Evolutionary conservation across 352 stramenopile genomes (phyloP).

Genomic region (Globisporangium uncinulatum): DNA sequence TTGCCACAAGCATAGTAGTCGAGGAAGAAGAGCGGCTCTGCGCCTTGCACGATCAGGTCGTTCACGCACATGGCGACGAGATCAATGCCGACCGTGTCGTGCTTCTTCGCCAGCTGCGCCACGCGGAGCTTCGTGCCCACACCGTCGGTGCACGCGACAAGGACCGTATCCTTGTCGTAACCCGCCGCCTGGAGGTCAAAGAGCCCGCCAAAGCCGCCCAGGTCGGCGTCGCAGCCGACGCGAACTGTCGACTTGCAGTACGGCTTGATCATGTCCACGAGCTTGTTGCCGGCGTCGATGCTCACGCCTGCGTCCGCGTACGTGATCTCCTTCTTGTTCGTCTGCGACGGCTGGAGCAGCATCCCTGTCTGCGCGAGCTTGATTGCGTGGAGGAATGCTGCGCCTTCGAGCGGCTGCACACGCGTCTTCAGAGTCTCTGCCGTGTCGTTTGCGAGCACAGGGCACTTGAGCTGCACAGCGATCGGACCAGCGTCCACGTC

Average conservation of each 20-base stretch:
- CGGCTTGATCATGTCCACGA: slow-evolving; percentile 98
- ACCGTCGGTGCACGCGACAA: slow-evolving; percentile 97
- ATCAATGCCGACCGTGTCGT: slow-evolving; percentile 97
- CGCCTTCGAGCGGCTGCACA: slow-evolving; percentile 96
- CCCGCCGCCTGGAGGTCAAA: slow-evolving; percentile 97
- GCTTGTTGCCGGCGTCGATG: slow-evolving; percentile 95
- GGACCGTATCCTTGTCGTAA: slow-evolving; percentile 96
- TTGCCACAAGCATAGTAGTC: slow-evolving; percentile 99
- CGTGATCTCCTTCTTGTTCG: slow-evolving; percentile 86
- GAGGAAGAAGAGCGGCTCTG: slow-evolving; percentile 99
- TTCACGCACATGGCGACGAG: slow-evolving; percentile 99
- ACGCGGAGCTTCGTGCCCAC: slow-evolving; percentile 98
- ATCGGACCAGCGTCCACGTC: slow-evolving; percentile 98
- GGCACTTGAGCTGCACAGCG: slow-evolving; percentile 93
- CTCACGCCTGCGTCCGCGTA: slow-evolving; percentile 98
- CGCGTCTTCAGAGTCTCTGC: slow-evolving; percentile 95
- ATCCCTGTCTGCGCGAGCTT: slow-evolving; percentile 68
- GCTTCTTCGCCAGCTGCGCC: slow-evolving; percentile 84
- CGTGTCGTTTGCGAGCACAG: slow-evolving; percentile 88
- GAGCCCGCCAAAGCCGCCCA: slow-evolving; percentile 96
- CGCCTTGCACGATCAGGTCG: slow-evolving; percentile 98
- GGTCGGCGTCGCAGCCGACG: slow-evolving; percentile 93
- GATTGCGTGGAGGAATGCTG: slow-evolving; percentile 87
- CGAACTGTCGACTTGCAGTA: slow-evolving; percentile 96
- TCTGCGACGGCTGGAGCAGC: slow-evolving; percentile 44